Percentiles rank a stretch among this genome's conserved stretches.
phyloP scores from a whole-genome alignment of 139 green algal genomes.

The Chlamydomonas sphaeroides region DNA sequence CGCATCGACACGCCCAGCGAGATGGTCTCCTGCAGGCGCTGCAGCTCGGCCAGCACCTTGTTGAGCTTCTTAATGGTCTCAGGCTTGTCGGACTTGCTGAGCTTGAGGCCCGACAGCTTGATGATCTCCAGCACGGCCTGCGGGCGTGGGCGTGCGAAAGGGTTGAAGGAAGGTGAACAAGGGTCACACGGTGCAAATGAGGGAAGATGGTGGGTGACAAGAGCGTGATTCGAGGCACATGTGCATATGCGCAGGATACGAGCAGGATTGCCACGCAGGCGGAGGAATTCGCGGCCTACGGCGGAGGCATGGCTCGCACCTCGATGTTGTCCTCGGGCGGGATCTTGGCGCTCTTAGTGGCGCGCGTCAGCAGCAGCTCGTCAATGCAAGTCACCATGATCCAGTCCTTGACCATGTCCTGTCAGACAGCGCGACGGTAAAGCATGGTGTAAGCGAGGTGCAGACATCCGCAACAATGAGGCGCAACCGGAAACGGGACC shows the following conservation, averaged over 20 bases:
- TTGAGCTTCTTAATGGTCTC: conserved; percentile 67
- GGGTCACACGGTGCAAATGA: too few species aligned
- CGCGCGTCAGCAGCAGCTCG: conserved; percentile 73
- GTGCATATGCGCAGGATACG: too few species aligned
- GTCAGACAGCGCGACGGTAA: too few species aligned
- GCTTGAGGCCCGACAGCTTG: conserved; percentile 66
- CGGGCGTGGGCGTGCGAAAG: not conserved
- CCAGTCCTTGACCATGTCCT: conserved; percentile 84
- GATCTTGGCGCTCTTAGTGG: conserved; percentile 41
- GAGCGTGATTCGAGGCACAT: too few species aligned
- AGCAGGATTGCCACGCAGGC: too few species aligned
- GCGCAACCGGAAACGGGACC: too few species aligned
- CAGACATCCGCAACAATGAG: too few species aligned
- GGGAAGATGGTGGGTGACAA: too few species aligned
- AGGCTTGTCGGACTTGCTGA: conserved; percentile 48
- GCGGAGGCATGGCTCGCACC: conserved; percentile 48
- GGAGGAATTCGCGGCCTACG: too few species aligned
- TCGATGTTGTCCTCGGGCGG: conserved; percentile 93
- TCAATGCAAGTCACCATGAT: conserved; percentile 94
- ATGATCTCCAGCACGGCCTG: conserved; percentile 92
- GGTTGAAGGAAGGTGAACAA: too few species aligned
- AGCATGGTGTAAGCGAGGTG: too few species aligned
- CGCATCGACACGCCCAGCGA: conserved; percentile 18
- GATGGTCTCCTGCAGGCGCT: conserved; percentile 24
- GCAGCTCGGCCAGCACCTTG: conserved; percentile 41